These are phyloP conservation scores for Podospora conica DNA, from an alignment of 495 filamentous ascomycete species.

Conservation along the genomic window DNA sequence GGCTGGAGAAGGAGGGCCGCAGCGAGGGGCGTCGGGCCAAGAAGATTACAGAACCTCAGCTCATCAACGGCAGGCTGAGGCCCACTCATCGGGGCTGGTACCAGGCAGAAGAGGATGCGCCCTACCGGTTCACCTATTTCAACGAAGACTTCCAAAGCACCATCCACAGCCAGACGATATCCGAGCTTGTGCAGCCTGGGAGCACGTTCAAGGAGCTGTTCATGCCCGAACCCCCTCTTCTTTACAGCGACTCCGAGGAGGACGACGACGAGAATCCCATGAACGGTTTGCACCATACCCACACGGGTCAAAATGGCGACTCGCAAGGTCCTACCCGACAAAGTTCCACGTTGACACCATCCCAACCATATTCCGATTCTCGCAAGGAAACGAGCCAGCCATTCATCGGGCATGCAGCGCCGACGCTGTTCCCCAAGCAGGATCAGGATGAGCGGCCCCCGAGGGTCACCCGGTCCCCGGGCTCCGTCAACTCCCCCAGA, in stretches of 20 bases:
- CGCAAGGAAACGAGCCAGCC: slow-evolving; percentile 14
- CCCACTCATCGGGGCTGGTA: slow-evolving; percentile 80
- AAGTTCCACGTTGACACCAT: slow-evolving; percentile 27
- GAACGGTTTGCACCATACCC: slow-evolving; percentile 19
- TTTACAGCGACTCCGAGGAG: slow-evolving; percentile 56
- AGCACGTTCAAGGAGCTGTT: slow-evolving; percentile 80
- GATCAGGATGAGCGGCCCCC: slow-evolving; percentile 16
- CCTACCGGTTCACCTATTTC: slow-evolving; percentile 96
- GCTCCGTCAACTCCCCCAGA: slow-evolving; percentile 20
- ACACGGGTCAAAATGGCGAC: slow-evolving; percentile 24
- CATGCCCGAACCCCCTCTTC: slow-evolving; percentile 47
- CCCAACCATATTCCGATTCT: slow-evolving; percentile 19
- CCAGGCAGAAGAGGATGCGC: slow-evolving; percentile 78
- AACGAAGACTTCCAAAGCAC: slow-evolving; percentile 93
- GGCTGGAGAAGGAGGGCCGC: slow-evolving; percentile 82
- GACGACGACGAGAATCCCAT: slow-evolving; percentile 25
- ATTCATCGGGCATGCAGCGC: slow-evolving; percentile 1
- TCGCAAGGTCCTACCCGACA: slow-evolving; percentile 30
- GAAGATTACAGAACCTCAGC: slow-evolving; percentile 86
- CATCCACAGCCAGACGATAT: slow-evolving; percentile 91
- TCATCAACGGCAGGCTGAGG: slow-evolving; percentile 80
- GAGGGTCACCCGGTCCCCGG: slow-evolving; percentile 20
- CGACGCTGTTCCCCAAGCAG: slow-evolving; percentile 12
- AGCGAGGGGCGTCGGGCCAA: slow-evolving; percentile 83
- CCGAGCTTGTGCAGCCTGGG: slow-evolving; percentile 80